Evolutionary conservation across 495 filamentous ascomycete species (phyloP).

Genomic region (Tricharina praecox): DNA sequence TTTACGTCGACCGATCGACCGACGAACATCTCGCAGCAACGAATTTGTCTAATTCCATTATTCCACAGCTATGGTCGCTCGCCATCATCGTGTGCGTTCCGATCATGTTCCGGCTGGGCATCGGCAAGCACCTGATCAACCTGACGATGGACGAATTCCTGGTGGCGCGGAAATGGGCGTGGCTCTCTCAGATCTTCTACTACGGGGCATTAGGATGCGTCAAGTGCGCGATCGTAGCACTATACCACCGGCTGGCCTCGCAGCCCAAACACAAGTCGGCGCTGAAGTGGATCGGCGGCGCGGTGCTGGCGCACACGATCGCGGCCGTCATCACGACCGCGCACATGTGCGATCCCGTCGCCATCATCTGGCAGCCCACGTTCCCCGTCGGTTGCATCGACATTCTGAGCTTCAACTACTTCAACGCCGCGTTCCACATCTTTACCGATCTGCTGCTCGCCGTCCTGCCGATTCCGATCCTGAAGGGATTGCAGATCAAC

Average conservation of each 20-base stretch:
- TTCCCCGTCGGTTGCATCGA: conserved; percentile 11
- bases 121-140: not conserved
- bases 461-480: conserved; percentile 10
- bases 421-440: conserved; percentile 10
- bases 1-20: not conserved
- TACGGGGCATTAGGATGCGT: not conserved
- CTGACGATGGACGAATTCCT: not conserved
- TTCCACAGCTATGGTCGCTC: not conserved
- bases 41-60: no score
- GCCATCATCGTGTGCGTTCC: conserved; percentile 1
- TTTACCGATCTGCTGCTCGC: conserved; percentile 11
- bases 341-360: conserved; percentile 1
- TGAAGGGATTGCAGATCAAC: conserved; percentile 8
- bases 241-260: conserved; percentile 4
- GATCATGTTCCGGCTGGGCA: conserved; percentile 1
- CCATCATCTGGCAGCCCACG: conserved; percentile 7
- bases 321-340: not conserved
- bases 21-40: not conserved
- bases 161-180: not conserved
- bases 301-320: not conserved
- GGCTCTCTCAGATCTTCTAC: conserved; percentile 9
- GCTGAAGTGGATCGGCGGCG: not conserved
- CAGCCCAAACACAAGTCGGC: not conserved
- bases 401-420: conserved; percentile 5
- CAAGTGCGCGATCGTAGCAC: conserved; percentile 1